These are phyloP conservation scores for Coemansia furcata DNA, from an alignment of 192 early-diverging fungal genomes.

Conservation along the genomic window DNA sequence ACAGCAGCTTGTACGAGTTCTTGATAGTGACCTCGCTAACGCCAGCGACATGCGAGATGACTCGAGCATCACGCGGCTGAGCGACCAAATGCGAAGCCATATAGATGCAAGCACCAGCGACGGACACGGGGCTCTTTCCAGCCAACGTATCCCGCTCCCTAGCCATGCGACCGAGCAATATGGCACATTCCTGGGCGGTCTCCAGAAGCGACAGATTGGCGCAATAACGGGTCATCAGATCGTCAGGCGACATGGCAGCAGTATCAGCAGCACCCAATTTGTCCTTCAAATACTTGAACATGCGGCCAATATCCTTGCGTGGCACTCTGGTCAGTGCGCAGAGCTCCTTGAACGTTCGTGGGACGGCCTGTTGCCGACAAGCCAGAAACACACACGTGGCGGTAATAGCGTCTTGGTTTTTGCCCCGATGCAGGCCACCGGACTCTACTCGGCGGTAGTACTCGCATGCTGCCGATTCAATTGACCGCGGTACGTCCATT, in stretches of 20 bases:
- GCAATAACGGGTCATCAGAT: constrained; percentile 79
- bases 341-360: constrained; percentile 93
- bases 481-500: constrained; percentile 72
- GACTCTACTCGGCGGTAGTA: constrained; percentile 85
- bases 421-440: constrained; percentile 77
- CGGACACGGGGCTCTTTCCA: constrained; percentile 87
- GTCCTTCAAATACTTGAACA: constrained; percentile 56
- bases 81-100: constrained; percentile 74
- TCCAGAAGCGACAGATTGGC: constrained; percentile 67
- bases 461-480: constrained; percentile 81
- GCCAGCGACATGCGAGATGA: constrained; percentile 82
- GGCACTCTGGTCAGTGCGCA: constrained; percentile 84
- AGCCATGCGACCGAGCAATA: constrained; percentile 68
- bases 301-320: constrained; percentile 91
- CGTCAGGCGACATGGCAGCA: constrained; percentile 65
- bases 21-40: constrained; percentile 95
- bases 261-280: constrained; percentile 58
- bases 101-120: constrained; percentile 91
- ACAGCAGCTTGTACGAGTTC: constrained; percentile 74
- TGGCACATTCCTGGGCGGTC: constrained; percentile 67
- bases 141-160: constrained; percentile 82
- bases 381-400: constrained; percentile 94
- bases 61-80: constrained; percentile 64
- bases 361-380: constrained; percentile 78
- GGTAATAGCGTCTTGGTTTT: constrained; percentile 76